A percentile compares a stretch with the other conserved stretches of the same genome.
Conservation (phyloP, 129 eudicot species). For the Lonicera japonica region DNA sequence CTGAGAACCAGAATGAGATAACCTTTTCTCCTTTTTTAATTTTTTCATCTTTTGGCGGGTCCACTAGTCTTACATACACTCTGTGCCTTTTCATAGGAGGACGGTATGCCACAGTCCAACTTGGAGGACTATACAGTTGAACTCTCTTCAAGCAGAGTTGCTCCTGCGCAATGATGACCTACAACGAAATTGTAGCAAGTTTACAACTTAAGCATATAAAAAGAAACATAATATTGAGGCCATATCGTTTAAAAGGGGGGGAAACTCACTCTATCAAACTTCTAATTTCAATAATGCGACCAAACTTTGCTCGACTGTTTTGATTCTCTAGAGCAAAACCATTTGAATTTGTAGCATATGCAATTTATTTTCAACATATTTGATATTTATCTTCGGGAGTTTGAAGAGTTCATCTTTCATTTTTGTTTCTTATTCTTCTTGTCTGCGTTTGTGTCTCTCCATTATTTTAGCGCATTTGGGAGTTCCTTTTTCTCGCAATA, state of each 20-base stretch:
- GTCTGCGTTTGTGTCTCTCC: too few species aligned
- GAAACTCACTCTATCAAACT: too few species aligned
- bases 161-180: slow-evolving; percentile 94
- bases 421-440: too few species aligned
- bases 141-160: slow-evolving; percentile 72
- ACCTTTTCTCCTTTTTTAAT: slow-evolving; percentile 58
- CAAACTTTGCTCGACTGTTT: too few species aligned
- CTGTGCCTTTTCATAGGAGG: slow-evolving; percentile 40
- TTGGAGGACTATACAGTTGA: slow-evolving; percentile 50
- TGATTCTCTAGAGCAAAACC: too few species aligned
- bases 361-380: too few species aligned
- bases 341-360: too few species aligned
- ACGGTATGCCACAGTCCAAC: slow-evolving; percentile 57
- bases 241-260: background rate
- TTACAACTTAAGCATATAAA: slow-evolving; percentile 3
- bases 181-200: slow-evolving; percentile 20
- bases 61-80: slow-evolving; percentile 53
- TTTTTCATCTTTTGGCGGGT: slow-evolving; percentile 26
- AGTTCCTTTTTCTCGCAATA: too few species aligned
- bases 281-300: too few species aligned
- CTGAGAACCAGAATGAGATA: slow-evolving; percentile 45
- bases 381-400: too few species aligned
- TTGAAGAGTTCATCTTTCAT: too few species aligned
- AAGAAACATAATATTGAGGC: background rate
- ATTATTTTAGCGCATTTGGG: too few species aligned